Evolutionary conservation across 2,329 filamentous ascomycete species (phyloP).

Genomic region (Ophiostoma perfectum): DNA sequence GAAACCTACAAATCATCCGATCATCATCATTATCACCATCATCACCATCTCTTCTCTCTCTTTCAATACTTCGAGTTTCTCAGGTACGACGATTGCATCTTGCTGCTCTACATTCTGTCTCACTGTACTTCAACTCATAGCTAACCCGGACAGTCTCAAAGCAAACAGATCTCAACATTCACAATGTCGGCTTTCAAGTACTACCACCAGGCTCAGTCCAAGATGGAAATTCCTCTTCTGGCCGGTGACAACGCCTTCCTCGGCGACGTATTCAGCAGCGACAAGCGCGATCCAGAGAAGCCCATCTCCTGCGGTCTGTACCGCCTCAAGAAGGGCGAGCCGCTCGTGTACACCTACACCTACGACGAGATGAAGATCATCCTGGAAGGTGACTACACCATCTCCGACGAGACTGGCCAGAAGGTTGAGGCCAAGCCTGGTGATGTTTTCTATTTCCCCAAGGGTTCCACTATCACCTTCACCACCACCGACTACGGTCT

Average conservation of each 20-base stretch:
- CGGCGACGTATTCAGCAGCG: slow-evolving; percentile 9
- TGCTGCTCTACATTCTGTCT: too few relatives aligned
- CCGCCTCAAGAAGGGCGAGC: slow-evolving; percentile 15
- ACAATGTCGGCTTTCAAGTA: slow-evolving; percentile 10
- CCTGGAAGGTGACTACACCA: slow-evolving; percentile 15
- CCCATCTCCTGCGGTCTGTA: slow-evolving; percentile 15
- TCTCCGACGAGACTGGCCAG: slow-evolving; percentile 13
- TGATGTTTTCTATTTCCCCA: slow-evolving; percentile 15
- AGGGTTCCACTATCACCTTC: slow-evolving; percentile 14
- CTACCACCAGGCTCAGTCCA: slow-evolving; percentile 16
- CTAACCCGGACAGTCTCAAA: not conserved
- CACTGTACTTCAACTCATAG: too few relatives aligned
- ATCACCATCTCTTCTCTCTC: not conserved
- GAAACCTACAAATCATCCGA: not conserved
- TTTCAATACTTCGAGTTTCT: too few relatives aligned
- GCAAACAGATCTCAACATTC: not conserved
- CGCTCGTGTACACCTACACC: slow-evolving; percentile 10
- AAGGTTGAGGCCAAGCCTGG: slow-evolving; percentile 11
- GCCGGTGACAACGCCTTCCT: slow-evolving; percentile 12
- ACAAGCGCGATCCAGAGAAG: slow-evolving; percentile 13
- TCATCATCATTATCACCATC: not conserved
- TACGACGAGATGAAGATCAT: slow-evolving; percentile 16
- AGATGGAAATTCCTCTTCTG: slow-evolving; percentile 11
- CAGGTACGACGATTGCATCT: not conserved
- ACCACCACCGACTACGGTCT: slow-evolving; percentile 12